Percentiles rank a stretch among this genome's conserved stretches.
Conservation (phyloP, 2,329 filamentous ascomycete genomes). For the Aspergillus novoparasiticus region DNA sequence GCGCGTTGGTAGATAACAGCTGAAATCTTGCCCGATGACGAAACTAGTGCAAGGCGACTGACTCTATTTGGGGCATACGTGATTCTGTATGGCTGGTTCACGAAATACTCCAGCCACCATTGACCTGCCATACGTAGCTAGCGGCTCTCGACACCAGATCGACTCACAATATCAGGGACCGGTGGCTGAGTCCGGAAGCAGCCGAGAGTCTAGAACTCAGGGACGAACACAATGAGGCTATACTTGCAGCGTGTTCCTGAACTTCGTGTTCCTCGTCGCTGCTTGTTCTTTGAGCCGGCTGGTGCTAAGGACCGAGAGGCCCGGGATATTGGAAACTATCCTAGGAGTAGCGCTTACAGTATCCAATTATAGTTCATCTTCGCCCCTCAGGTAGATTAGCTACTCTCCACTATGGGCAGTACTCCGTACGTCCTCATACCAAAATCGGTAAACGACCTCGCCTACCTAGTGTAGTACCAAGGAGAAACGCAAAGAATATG, state of each 20-base stretch:
- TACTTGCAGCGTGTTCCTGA: not conserved
- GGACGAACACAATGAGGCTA: not conserved
- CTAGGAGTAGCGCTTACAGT: not conserved
- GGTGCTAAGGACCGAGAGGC: not conserved
- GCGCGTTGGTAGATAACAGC: not conserved
- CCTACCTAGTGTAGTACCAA: not conserved
- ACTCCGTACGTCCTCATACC: not conserved
- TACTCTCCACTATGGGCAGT: not conserved
- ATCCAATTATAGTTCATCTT: conserved; percentile 2
- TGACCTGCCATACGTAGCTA: not conserved
- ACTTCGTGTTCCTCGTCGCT: not conserved
- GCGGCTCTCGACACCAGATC: not conserved
- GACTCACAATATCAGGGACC: not conserved
- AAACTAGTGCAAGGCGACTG: not conserved
- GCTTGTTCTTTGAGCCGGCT: not conserved
- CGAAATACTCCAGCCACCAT: no score
- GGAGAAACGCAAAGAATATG: conserved; percentile 5
- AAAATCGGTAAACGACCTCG: not conserved
- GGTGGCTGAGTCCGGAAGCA: not conserved
- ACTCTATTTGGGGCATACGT: not conserved
- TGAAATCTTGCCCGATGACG: not conserved
- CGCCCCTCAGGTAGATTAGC: not conserved
- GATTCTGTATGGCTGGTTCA: not conserved
- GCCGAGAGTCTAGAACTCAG: conserved; percentile 3
- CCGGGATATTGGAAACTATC: not conserved